Base-by-base conservation (phyloP, 2,329 filamentous ascomycete species). In the Coniochaeta hoffmannii region DNA sequence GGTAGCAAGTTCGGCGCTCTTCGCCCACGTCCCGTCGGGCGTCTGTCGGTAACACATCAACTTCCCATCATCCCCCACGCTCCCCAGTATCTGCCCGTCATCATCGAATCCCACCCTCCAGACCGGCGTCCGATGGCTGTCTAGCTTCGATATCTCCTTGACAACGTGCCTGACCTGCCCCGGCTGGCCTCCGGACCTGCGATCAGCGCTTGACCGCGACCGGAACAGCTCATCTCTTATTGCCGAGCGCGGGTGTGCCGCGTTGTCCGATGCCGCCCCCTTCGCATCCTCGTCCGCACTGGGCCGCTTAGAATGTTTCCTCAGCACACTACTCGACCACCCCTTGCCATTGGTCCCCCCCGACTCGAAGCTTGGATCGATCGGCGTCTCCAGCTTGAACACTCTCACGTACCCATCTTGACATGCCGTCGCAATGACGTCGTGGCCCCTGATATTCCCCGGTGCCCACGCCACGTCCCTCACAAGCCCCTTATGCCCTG, bases 391-490 rank as follows among this genome's bases (percentile, higher is more conserved):
- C 17, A 96, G 70, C 63, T 93, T 85, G 66, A 95, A 96, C n/a
- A 99, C 87, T 38, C 93, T 82, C 38, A 97, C 85, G 63, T 85
- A 86, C 3, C 94, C 93, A 67, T 99, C 94, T 69, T 95, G 95
- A 67, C 90, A 94, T 2, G 91, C 93, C 6, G 92, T 95, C 3
- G 93, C 94, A 63, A 97, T 81, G 56, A 93, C 81, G 69, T 99
- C 94, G 68, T 90, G 93, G 1, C 93, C 93, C 36, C 92, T 78
- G 64, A 95, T 90, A 61, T 91, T 95, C 12, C 91, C 93, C 50
- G 91, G 88, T 1, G 93, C 90, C 94, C 94, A 99, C 2, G 90
- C 87, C 1, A 97, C 82, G 68, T 97, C 92, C 50, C 93, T 81
- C 7, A 97, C 88, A 36, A 97, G 78, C 1, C 86, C 85, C 8